Base-by-base conservation (phyloP, 306 rosid species). In the barrel medic (Medicago truncatula) region DNA sequence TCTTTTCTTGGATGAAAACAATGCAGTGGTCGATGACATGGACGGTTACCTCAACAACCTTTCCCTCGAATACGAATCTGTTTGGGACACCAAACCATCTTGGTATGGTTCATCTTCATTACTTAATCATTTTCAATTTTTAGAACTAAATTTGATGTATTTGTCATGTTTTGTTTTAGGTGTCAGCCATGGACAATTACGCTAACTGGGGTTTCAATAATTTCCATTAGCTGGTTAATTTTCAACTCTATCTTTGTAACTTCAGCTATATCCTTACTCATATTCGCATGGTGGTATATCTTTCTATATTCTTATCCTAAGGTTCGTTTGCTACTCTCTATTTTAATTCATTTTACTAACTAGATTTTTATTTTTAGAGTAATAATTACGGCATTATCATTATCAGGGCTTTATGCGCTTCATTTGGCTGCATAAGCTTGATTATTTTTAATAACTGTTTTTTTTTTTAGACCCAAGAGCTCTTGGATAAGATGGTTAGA, bases 61-160 rank as follows among this genome's bases (percentile, higher is more conserved):
- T 36, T 90, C 97, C 56, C 95, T 90, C 52, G 98, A 95, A 65
- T 90, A 95, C 80, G 98, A 92, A 71, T 88, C 97, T 50, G 97
- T 95, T 16, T 95, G 98, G 98, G 98, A 95, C 80, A 95, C 97
- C 14, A 95, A 92, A 81, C 98, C 98, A 3, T 84, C 92, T 74
- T 90, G 97, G 97, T 94, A 38, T 82, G 78, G 67, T 11, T 39
- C 2, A 17, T 63, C 17, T 8, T 64, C 20, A 31, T 9, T 20
- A 53, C 36, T 2, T 57, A 9, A 12, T 62, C 67, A 7, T 15
- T 39, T 61, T 63, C 25, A 66, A 18, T 66, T 41, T 67, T 16
- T 52, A 3, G 9, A 34, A 61, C 12, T 61, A 8, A 31, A 6
- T 34, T 1, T 14, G 7, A 15, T 28, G 31, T 28, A 28, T 28